Conservation (phyloP, 176 grass and related monocot genomes). For the Musa troglodytarum region DNA sequence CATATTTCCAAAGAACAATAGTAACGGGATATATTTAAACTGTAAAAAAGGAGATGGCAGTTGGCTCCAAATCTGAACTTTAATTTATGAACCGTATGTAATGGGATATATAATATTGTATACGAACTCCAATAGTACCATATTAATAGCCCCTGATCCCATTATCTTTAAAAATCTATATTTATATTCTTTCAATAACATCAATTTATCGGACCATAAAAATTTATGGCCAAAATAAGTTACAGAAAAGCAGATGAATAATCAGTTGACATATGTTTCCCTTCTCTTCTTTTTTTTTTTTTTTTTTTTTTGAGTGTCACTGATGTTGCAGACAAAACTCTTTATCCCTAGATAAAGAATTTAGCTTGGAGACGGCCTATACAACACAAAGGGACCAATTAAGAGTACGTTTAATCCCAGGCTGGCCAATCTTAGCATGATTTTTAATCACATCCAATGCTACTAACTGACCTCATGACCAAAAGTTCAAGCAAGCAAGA, state of each 20-base stretch:
- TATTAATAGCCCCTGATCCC: too few relatives aligned
- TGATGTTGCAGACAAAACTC: not conserved
- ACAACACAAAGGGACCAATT: not conserved
- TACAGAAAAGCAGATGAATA: too few relatives aligned
- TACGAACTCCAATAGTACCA: too few relatives aligned
- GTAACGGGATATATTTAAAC: not conserved
- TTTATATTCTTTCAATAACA: too few relatives aligned
- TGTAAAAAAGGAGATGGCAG: not conserved
- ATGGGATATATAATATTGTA: not conserved
- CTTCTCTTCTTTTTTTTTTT: not conserved
- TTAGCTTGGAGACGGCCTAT: not conserved
- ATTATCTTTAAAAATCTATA: too few relatives aligned
- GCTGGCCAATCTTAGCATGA: not conserved
- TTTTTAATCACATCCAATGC: not conserved
- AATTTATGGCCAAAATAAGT: too few relatives aligned
- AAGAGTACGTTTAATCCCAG: not conserved
- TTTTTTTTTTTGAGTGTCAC: not conserved
- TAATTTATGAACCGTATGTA: not conserved
- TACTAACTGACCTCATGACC: too few relatives aligned
- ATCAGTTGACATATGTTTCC: too few relatives aligned
- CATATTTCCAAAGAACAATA: slow-evolving; percentile 16
- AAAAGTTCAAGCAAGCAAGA: not conserved
- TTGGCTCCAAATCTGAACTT: not conserved
- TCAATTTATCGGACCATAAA: too few relatives aligned
- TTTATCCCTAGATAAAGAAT: not conserved